phyloP scores from a whole-genome alignment of 768 basidiomycete genomes.

The Kwoniella sp. region DNA sequence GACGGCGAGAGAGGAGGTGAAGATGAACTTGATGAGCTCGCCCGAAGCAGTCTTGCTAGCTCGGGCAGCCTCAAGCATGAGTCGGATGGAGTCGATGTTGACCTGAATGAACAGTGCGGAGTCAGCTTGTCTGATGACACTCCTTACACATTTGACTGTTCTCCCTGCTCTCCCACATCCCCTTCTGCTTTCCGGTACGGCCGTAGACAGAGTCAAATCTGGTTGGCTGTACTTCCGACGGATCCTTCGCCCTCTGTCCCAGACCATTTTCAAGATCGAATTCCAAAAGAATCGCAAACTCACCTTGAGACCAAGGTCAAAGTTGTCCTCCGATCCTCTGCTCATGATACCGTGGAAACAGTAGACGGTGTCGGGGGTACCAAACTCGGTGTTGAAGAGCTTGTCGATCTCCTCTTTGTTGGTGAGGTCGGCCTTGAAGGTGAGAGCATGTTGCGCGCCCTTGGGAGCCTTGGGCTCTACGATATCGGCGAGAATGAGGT shows the following conservation, averaged over 20 bases:
- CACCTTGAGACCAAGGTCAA: conserved; percentile 55
- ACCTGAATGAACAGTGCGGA: conserved; percentile 45
- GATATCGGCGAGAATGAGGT: conserved; percentile 63
- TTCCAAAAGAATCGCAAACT: too few relatives aligned
- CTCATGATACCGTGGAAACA: conserved; percentile 57
- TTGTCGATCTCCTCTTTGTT: conserved; percentile 44
- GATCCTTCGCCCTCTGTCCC: too few relatives aligned
- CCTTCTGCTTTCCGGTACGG: too few relatives aligned
- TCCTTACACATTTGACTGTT: too few relatives aligned
- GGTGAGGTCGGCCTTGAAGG: conserved; percentile 52
- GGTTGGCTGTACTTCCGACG: too few relatives aligned
- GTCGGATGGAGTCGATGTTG: conserved; percentile 64
- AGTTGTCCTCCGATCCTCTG: conserved; percentile 55
- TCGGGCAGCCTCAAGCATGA: conserved; percentile 54
- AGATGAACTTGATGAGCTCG: conserved; percentile 62
- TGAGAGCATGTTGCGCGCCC: conserved; percentile 43
- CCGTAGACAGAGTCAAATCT: too few relatives aligned
- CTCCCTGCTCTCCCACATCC: too few relatives aligned
- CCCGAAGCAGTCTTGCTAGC: conserved; percentile 28
- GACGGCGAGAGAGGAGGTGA: conserved; percentile 65
- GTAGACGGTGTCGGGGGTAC: conserved; percentile 53
- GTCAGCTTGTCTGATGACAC: neutral
- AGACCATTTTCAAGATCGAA: too few relatives aligned
- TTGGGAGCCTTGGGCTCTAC: conserved; percentile 55
- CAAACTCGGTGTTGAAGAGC: conserved; percentile 52